Evolutionary conservation across 2,329 filamentous ascomycete genomes (phyloP).

Genomic region (Phaeosphaeriaceae sp.): DNA sequence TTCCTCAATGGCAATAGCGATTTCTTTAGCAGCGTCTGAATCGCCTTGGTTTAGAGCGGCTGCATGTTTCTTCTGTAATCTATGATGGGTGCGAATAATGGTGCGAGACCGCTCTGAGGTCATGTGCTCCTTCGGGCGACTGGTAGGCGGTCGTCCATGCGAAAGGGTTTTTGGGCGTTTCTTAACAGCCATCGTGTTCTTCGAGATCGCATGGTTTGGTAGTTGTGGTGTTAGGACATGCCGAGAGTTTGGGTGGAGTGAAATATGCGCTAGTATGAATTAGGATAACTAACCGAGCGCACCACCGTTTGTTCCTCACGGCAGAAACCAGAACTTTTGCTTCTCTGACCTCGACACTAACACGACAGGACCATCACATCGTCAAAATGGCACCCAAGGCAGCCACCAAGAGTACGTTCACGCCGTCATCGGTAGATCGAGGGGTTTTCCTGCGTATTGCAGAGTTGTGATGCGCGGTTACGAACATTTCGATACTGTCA

Average conservation of each 20-base stretch:
- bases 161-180: constrained; percentile 44
- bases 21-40: constrained; percentile 44
- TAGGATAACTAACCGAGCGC: too few species aligned
- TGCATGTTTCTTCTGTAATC: constrained; percentile 63
- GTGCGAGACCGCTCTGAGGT: constrained; percentile 64
- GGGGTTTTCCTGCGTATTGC: constrained; percentile 10
- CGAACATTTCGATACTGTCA: constrained; percentile 13
- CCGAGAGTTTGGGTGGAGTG: constrained; percentile 20
- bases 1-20: constrained; percentile 60
- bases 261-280: constrained; percentile 24
- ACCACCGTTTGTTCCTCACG: constrained; percentile 16
- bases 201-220: constrained; percentile 11
- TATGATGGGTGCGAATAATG: constrained; percentile 66
- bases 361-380: constrained; percentile 42
- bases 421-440: constrained; percentile 17
- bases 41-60: constrained; percentile 57
- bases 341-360: constrained; percentile 40
- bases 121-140: constrained; percentile 46
- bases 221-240: constrained; percentile 9
- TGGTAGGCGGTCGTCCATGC: constrained; percentile 41
- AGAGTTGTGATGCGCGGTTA: constrained; percentile 10
- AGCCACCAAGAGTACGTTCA: constrained; percentile 45
- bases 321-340: constrained; percentile 24
- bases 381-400: constrained; percentile 51
- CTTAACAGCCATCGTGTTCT: constrained; percentile 36